A percentile compares a stretch with the other conserved stretches of the same genome.
These are phyloP conservation scores for Daldinia caldariorum DNA, from an alignment of 495 filamentous ascomycete genomes.

Conservation along the genomic window DNA sequence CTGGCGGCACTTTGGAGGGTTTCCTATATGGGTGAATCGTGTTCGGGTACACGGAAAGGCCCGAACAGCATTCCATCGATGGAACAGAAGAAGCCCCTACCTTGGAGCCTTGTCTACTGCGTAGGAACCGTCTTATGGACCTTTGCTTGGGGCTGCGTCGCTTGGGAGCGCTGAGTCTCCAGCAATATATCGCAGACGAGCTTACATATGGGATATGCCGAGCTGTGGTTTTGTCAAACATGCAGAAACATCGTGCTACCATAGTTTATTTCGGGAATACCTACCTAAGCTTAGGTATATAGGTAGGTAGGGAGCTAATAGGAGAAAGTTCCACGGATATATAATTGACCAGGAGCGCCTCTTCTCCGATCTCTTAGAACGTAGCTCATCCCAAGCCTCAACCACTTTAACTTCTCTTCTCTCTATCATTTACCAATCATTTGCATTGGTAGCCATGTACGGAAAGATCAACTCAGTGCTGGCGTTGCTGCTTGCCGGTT, in stretches of 20 bases:
- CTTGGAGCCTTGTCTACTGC: not conserved
- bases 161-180: not conserved
- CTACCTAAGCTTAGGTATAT: no score
- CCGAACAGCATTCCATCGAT: not conserved
- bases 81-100: no score
- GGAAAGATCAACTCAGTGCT: conserved; percentile 23
- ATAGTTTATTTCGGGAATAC: not conserved
- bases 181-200: not conserved
- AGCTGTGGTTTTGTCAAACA: not conserved
- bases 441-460: conserved; percentile 17
- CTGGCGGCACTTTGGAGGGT: not conserved
- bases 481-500: conserved; percentile 29
- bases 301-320: no score
- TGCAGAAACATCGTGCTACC: not conserved
- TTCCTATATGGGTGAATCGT: not conserved
- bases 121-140: not conserved
- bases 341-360: conserved; percentile 7
- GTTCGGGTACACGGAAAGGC: not conserved
- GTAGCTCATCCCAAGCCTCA: conserved; percentile 1
- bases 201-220: not conserved
- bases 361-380: not conserved
- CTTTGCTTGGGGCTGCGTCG: not conserved
- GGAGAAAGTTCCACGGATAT: conserved; percentile 6
- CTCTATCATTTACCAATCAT: not conserved
- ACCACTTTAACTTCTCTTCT: not conserved